Evolutionary conservation across 31 red algal genomes (phyloP).

Genomic region (Odonthalia washingtoniensis): DNA sequence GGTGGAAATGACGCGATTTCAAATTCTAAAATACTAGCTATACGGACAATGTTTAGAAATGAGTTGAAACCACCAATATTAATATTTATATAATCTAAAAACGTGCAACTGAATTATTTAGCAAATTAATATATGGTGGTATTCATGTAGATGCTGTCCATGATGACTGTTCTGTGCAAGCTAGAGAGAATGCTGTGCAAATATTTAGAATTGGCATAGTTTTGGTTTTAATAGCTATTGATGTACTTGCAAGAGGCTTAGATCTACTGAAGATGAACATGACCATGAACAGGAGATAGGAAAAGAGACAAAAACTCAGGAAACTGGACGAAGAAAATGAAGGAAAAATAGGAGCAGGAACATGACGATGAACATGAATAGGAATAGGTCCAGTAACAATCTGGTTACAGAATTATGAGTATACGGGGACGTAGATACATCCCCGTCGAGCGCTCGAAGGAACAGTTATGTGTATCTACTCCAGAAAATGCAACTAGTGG

Average conservation of each 20-base stretch:
- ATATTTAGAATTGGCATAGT: slow-evolving; percentile 67
- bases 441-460: too few relatives aligned
- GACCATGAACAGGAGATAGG: too few relatives aligned
- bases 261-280: too few relatives aligned
- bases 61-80: slow-evolving; percentile 68
- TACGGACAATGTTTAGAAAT: slow-evolving; percentile 55
- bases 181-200: slow-evolving; percentile 35
- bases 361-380: too few relatives aligned
- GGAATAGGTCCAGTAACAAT: too few relatives aligned
- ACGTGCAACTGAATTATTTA: slow-evolving; percentile 67
- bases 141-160: slow-evolving; percentile 77
- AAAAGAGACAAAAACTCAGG: too few relatives aligned
- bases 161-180: slow-evolving; percentile 49
- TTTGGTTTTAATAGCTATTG: slow-evolving; percentile 80
- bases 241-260: slow-evolving; percentile 80
- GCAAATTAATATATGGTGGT: slow-evolving; percentile 55
- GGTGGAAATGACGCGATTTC: slow-evolving; percentile 58
- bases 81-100: slow-evolving; percentile 81
- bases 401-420: too few relatives aligned
- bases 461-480: too few relatives aligned
- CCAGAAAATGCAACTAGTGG: too few relatives aligned
- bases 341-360: too few relatives aligned
- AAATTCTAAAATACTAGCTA: slow-evolving; percentile 62
- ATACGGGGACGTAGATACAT: too few relatives aligned
- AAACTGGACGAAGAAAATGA: too few relatives aligned